Base-by-base conservation (phyloP, 768 basidiomycete species). In the Suillus decipiens region DNA sequence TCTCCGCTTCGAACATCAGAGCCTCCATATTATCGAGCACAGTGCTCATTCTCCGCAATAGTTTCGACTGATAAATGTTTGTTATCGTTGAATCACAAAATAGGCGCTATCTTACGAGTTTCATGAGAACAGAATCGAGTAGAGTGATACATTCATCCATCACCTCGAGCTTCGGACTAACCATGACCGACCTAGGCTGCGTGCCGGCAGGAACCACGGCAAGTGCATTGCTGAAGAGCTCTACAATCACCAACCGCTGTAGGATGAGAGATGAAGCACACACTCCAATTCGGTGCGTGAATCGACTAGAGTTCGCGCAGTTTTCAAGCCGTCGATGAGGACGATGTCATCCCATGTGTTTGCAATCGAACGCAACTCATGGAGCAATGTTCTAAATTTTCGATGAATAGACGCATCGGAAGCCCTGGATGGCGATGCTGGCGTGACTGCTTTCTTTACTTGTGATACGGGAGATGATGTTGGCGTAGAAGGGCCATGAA, bases 281-380 rank as follows among this genome's bases (percentile, higher is more conserved):
- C 77, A 95, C 94, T 93, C 89, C 65, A 96, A 81, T 70, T 93
- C 91, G 17, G 94, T 96, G 22, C 91, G 82, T 19, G 89, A 77
- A 69, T 96, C 92, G 2, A 93, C 82, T 39, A 94, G 79, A 60
- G 80, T 84, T 64, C 83, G 87, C 9, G 84, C 85, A n/a, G 89
- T 84, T 67, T 87, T 92, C 43, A 93, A 76, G 9, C 94, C 94
- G 70, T 96, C 93, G 15, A 88, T 70, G 11, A 90, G 79, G 1
- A 95, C 86, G 50, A 95, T 79, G 67, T 94, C 89, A 66, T 95
- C 90, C 94, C 94, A 96, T 59, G 87, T 90, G 62, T 84, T 80
- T 10, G 89, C 75, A 19, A 84, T 80, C 14, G 79, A 75, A 2
- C 83, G 84, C 17, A 95, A 70, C 67, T 95, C 93, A 37, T 85